phyloP scores from a whole-genome alignment of 2,329 filamentous ascomycete genomes.

The Ascochyta clinopodiicola region DNA sequence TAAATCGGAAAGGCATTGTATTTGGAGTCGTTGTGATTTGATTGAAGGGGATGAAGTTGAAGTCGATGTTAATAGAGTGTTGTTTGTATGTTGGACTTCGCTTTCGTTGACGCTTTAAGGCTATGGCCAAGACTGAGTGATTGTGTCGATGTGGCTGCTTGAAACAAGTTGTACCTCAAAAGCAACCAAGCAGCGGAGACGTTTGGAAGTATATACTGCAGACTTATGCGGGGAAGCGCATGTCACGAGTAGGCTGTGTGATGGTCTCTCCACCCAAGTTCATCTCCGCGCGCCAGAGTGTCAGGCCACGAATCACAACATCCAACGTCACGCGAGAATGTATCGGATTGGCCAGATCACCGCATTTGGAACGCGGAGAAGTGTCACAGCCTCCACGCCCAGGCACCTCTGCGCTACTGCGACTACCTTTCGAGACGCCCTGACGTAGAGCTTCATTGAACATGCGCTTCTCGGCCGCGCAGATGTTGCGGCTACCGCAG shows the following conservation, averaged over 20 bases:
- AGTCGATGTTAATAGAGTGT: background rate
- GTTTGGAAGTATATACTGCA: conserved; percentile 33
- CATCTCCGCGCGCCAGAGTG: conserved; percentile 30
- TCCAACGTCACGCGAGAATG: conserved; percentile 23
- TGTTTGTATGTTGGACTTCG: conserved; percentile 6
- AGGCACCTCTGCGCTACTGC: conserved; percentile 22
- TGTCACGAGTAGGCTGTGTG: conserved; percentile 38
- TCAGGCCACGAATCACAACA: conserved; percentile 46
- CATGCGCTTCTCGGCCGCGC: conserved; percentile 44
- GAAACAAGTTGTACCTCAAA: conserved; percentile 25
- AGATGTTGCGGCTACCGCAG: conserved; percentile 18
- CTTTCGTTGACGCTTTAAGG: conserved; percentile 6
- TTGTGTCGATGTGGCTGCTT: conserved; percentile 28
- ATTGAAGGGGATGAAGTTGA: conserved; percentile 1
- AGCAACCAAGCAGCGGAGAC: conserved; percentile 21
- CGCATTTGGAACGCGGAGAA: conserved; percentile 19
- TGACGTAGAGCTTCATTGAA: conserved; percentile 30
- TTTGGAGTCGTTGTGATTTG: conserved; percentile 4
- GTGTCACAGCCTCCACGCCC: conserved; percentile 29
- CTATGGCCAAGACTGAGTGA: conserved; percentile 18
- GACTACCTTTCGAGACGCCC: conserved; percentile 15
- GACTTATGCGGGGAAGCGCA: conserved; percentile 32
- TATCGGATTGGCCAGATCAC: conserved; percentile 12
- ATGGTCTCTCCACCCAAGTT: conserved; percentile 34
- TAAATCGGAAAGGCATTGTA: conserved; percentile 40